These are phyloP conservation scores for Sambucus nigra DNA, from an alignment of 129 eudicot species.

Conservation along the genomic window DNA sequence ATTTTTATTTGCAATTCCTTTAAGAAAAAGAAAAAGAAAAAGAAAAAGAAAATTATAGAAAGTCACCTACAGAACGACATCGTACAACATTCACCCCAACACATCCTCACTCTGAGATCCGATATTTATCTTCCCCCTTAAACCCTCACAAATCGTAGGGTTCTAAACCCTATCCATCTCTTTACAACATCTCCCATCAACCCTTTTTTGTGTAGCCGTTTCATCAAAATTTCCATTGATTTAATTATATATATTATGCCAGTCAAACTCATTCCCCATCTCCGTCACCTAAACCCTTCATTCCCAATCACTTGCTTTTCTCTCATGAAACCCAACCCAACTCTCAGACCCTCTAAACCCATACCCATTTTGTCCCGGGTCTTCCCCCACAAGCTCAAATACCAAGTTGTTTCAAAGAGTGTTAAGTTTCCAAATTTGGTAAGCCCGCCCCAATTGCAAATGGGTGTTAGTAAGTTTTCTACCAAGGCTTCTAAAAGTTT, in stretches of 20 bases:
- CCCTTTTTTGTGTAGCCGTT: neutral
- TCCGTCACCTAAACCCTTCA: constrained; percentile 30
- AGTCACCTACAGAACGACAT: no score
- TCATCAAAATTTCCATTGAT: neutral
- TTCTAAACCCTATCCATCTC: no score
- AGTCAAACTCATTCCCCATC: constrained; percentile 27
- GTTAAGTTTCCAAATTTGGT: constrained; percentile 20
- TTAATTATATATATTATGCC: no score
- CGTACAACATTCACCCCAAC: no score
- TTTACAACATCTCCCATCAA: no score
- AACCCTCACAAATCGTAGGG: no score
- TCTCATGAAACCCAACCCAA: constrained; percentile 28
- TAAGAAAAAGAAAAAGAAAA: no score
- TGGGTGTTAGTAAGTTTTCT: constrained; percentile 20
- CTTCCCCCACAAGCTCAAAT: constrained; percentile 45
- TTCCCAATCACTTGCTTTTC: constrained; percentile 32
- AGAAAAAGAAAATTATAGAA: no score
- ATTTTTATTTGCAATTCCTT: no score
- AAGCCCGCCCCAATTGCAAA: neutral
- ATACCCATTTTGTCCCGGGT: constrained; percentile 35
- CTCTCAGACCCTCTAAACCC: constrained; percentile 9
- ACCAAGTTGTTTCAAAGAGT: constrained; percentile 25
- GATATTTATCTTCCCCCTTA: no score
- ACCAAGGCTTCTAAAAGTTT: constrained; percentile 46
- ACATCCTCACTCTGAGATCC: no score